Base-by-base conservation (phyloP, 495 filamentous ascomycete genomes). In the Talaromyces thailandensis region DNA sequence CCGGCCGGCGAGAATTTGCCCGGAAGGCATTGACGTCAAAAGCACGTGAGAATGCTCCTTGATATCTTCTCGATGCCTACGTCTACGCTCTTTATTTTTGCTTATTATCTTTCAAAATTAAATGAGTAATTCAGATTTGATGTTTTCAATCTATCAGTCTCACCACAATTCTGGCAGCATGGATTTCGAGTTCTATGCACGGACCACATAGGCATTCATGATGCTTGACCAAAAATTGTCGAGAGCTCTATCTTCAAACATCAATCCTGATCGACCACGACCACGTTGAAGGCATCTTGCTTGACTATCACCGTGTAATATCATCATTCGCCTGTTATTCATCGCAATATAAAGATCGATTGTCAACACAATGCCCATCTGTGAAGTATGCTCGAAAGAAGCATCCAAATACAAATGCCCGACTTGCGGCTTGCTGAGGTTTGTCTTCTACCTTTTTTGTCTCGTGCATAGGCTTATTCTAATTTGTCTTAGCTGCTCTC, bases 331-430 rank as follows among this genome's bases (percentile, higher is more conserved):
- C 0, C 1, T 21, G 1, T 21, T 9, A 40, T 16, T 2, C 43
- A 1, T 75, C 72, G 35, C 75, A 29, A 68, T 35, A 64, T 62
- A 26, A n/a, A n/a, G n/a, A n/a, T n/a, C n/a, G n/a, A 12, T 55
- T 3, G 23, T 55, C 3, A 11, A 55, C 51, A 55, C 51, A 26
- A 55, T 55, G 51, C 51, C 51, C 28, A 66, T 64, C 24, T 90
- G 87, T 65, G 79, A 79, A 63, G 81, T 89, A 18, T 90, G 86
- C 71, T 73, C 79, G 57, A 71, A 71, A 56, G 76, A 86, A 52
- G 70, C 72, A 24, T 79, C 73, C 26, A 88, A 85, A 68, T 89
- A 89, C 69, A 86, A 87, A 58, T 90, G 87, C 71, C 82, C 83
- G 3, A 79, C 77, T 31, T 90, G 87, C 67, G 69, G 67, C n/a